Conservation (phyloP, 208 protist genomes). For the Leishmania mexicana region DNA sequence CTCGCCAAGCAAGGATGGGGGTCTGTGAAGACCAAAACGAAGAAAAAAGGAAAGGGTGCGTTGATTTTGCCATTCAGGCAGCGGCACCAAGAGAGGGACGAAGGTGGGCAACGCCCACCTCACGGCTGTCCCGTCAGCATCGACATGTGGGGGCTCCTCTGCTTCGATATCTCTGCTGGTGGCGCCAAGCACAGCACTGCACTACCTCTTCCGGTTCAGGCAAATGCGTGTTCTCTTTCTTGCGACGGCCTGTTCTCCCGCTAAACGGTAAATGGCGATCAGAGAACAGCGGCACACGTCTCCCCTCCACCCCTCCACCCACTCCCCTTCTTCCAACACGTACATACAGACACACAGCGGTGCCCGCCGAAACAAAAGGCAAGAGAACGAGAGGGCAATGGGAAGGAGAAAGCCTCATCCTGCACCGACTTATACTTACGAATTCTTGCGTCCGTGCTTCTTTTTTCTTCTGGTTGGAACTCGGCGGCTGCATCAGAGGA, state of each 20-base stretch:
- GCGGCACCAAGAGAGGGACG: neutral
- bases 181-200: neutral
- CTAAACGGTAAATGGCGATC: too few relatives aligned
- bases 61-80: neutral
- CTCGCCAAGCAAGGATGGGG: neutral
- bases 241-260: neutral
- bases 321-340: neutral
- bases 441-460: neutral
- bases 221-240: neutral
- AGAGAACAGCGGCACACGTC: neutral
- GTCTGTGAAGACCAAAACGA: neutral
- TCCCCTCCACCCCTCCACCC: neutral
- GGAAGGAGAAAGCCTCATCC: neutral
- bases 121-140: neutral
- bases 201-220: neutral
- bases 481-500: neutral
- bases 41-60: neutral
- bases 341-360: neutral
- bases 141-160: neutral
- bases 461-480: neutral
- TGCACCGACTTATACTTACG: neutral
- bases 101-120: neutral
- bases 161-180: neutral
- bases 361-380: neutral
- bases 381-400: neutral